A percentile compares a stretch with the other conserved stretches of the same genome.
These are phyloP conservation scores for Camellia lanceoleosa DNA, from an alignment of 148 eudicot genomes.

Conservation along the genomic window DNA sequence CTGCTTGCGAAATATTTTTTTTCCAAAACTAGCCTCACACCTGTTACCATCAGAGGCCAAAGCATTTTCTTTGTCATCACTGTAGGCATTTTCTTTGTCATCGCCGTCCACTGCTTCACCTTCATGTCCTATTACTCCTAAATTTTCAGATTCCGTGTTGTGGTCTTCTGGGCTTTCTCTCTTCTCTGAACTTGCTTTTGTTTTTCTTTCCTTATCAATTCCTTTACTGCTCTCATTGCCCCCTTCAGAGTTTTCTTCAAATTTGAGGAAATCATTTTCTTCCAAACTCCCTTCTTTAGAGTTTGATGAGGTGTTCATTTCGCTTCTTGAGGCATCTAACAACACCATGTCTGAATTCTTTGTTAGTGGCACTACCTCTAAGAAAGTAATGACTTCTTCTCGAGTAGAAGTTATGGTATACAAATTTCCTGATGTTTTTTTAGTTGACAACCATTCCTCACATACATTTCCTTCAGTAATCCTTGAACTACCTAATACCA, in stretches of 20 bases:
- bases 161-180: constrained; percentile 9
- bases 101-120: background rate
- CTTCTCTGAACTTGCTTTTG: constrained; percentile 7
- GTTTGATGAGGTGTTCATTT: constrained; percentile 11
- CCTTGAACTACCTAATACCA: constrained; percentile 9
- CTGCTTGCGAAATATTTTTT: too few relatives aligned
- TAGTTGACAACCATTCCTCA: background rate
- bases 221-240: constrained; percentile 15
- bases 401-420: constrained; percentile 15
- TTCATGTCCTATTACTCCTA: constrained; percentile 16
- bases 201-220: constrained; percentile 12
- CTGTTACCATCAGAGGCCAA: too few relatives aligned
- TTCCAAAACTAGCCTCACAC: too few relatives aligned
- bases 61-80: too few relatives aligned
- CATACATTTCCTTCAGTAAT: background rate
- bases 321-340: background rate
- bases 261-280: constrained; percentile 12
- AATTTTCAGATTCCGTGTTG: constrained; percentile 17
- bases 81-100: too few relatives aligned
- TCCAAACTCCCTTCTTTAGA: constrained; percentile 9
- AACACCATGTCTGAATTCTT: background rate
- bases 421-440: constrained; percentile 2
- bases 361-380: constrained; percentile 5
- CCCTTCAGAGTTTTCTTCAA: constrained; percentile 12
- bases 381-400: constrained; percentile 18